phyloP scores from a whole-genome alignment of 768 basidiomycete genomes.

The Heimioporus sp. region DNA sequence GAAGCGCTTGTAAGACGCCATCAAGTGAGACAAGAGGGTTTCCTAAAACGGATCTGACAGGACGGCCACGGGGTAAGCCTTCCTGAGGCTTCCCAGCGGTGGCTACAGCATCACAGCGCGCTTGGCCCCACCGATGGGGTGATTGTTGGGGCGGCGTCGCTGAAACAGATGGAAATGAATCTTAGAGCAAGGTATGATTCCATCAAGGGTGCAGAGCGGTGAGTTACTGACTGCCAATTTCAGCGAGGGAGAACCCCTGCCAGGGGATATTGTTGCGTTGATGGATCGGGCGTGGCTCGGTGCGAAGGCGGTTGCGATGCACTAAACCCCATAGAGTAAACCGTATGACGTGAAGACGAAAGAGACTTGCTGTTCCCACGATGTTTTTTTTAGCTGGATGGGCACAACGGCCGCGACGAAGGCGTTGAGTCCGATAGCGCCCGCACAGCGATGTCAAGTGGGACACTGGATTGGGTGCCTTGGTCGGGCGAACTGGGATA shows the following conservation, averaged over 20 bases:
- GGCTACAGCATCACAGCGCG: conserved; percentile 20
- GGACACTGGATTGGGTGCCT: too few relatives aligned
- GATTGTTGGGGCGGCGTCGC: conserved; percentile 37
- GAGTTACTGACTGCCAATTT: conserved; percentile 3
- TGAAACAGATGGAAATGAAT: conserved; percentile 35
- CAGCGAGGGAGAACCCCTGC: conserved; percentile 18
- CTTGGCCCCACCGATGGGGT: conserved; percentile 25
- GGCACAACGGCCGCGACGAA: too few relatives aligned
- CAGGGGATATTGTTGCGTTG: conserved; percentile 8
- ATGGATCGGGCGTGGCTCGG: conserved; percentile 11
- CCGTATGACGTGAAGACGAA: too few relatives aligned
- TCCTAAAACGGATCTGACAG: neutral
- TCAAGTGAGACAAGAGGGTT: too few relatives aligned
- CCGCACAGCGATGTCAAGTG: too few relatives aligned
- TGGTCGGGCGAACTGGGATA: neutral
- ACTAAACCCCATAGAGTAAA: conserved; percentile 9
- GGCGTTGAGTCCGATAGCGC: too few relatives aligned
- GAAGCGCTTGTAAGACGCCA: conserved; percentile 5
- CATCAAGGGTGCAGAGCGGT: neutral
- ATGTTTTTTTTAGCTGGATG: too few relatives aligned
- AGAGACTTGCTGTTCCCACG: too few relatives aligned
- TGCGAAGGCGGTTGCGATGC: conserved; percentile 1
- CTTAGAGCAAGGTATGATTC: conserved; percentile 13
- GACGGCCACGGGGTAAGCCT: conserved; percentile 8
- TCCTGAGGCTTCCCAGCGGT: conserved; percentile 9